A percentile compares a stretch with the other conserved stretches of the same genome.
Conservation (phyloP, 768 basidiomycete species). For the Tremella mesenterica region DNA sequence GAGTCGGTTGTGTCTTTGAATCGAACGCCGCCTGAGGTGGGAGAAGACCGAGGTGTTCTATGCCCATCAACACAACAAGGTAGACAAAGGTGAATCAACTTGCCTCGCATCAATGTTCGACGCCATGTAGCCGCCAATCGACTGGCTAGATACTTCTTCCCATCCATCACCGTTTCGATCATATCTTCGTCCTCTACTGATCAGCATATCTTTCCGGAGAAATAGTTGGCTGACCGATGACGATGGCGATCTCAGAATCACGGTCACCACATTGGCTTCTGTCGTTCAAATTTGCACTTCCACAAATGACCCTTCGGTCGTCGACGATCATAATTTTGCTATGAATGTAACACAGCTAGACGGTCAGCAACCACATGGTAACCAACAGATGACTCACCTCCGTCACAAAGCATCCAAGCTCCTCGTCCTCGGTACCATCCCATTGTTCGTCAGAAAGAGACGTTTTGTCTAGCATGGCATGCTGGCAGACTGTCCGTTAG, state of each 20-base stretch:
- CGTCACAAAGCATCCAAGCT: constrained; percentile 61
- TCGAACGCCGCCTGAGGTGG: constrained; percentile 55
- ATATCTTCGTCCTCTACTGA: constrained; percentile 66
- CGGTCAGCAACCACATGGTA: constrained; percentile 33
- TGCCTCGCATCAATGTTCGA: constrained; percentile 72
- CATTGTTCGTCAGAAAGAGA: constrained; percentile 67
- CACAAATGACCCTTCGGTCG: constrained; percentile 82
- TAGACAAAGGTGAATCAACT: constrained; percentile 5
- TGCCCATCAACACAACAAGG: background rate
- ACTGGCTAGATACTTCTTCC: constrained; percentile 58
- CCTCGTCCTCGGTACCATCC: constrained; percentile 74
- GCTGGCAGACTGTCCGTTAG: constrained; percentile 57
- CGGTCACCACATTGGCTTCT: constrained; percentile 58
- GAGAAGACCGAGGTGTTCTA: constrained; percentile 82
- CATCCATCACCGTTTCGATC: constrained; percentile 69
- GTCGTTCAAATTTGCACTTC: constrained; percentile 65
- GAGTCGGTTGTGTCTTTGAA: constrained; percentile 45
- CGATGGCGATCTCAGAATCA: constrained; percentile 86
- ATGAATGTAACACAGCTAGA: constrained; percentile 45
- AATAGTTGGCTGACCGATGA: constrained; percentile 49
- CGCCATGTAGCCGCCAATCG: constrained; percentile 78
- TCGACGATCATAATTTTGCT: constrained; percentile 79
- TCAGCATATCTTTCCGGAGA: background rate
- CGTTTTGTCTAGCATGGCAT: constrained; percentile 60
- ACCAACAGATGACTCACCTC: constrained; percentile 32